These are phyloP conservation scores for Aureoboletus auriporus DNA, from an alignment of 768 basidiomycete species.

Conservation along the genomic window DNA sequence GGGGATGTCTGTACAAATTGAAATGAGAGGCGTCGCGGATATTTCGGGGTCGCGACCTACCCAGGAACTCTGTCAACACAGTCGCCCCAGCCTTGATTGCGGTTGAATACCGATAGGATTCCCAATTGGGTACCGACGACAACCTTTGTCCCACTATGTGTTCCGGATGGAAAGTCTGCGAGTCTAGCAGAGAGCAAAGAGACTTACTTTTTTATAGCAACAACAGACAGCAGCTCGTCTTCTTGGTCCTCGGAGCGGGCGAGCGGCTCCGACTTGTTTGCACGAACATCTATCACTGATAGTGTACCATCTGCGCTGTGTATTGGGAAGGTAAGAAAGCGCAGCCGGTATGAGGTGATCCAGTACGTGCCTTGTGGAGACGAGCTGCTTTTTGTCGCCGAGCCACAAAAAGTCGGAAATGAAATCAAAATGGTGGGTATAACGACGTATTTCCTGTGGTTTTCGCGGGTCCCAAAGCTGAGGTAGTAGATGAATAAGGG, in stretches of 20 bases:
- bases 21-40: slow-evolving; percentile 7
- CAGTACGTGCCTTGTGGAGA: slow-evolving; percentile 83
- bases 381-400: slow-evolving; percentile 76
- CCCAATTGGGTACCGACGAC: slow-evolving; percentile 90
- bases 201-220: slow-evolving; percentile 75
- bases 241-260: slow-evolving; percentile 95
- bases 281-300: slow-evolving; percentile 87
- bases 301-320: slow-evolving; percentile 87
- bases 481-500: not conserved
- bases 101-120: slow-evolving; percentile 86
- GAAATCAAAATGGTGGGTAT: slow-evolving; percentile 90
- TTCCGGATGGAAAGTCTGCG: not conserved
- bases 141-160: slow-evolving; percentile 63
- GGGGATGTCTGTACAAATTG: slow-evolving; percentile 65
- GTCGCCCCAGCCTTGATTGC: slow-evolving; percentile 83
- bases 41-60: slow-evolving; percentile 37
- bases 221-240: slow-evolving; percentile 85
- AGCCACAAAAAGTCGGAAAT: slow-evolving; percentile 91
- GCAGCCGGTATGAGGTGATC: not conserved
- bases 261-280: slow-evolving; percentile 71
- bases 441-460: slow-evolving; percentile 56
- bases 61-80: slow-evolving; percentile 89
- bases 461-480: slow-evolving; percentile 91
- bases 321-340: not conserved
- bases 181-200: not conserved